Evolutionary conservation across 306 rosid genomes (phyloP).

Genomic region (Casuarina cunninghamiana): DNA sequence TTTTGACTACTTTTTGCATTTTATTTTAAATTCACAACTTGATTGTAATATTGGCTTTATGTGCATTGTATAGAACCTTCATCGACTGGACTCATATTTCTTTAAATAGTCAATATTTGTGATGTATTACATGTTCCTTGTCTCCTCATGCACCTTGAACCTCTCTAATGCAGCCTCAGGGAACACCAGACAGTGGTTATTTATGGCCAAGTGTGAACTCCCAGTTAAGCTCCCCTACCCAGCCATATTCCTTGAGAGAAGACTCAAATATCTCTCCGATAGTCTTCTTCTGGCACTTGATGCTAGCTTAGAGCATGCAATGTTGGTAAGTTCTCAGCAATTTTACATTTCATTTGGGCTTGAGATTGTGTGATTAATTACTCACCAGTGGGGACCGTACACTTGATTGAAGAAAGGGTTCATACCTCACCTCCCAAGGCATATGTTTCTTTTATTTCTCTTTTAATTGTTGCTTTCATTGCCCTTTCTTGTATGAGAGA

Average conservation of each 20-base stretch:
- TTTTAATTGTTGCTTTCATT: neutral
- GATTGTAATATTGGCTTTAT: slow-evolving; percentile 1
- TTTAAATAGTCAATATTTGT: neutral
- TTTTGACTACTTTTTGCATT: neutral
- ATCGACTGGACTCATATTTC: slow-evolving; percentile 5
- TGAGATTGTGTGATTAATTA: slow-evolving; percentile 2
- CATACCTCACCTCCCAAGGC: neutral
- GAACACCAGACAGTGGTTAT: slow-evolving; percentile 91
- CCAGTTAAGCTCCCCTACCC: slow-evolving; percentile 95
- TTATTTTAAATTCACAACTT: slow-evolving; percentile 9
- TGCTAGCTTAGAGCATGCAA: slow-evolving; percentile 94
- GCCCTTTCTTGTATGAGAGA: neutral
- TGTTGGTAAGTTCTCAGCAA: slow-evolving; percentile 61
- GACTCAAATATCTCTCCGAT: slow-evolving; percentile 81
- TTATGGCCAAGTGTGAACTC: slow-evolving; percentile 96
- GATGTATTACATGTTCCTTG: neutral
- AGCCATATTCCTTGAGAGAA: slow-evolving; percentile 98
- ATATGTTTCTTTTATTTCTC: neutral
- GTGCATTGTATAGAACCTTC: neutral
- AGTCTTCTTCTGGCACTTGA: slow-evolving; percentile 94
- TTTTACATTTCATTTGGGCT: slow-evolving; percentile 10
- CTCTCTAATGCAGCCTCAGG: slow-evolving; percentile 78
- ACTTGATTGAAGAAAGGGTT: neutral
- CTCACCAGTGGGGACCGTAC: neutral
- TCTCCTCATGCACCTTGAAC: slow-evolving; percentile 21